Evolutionary conservation across 495 filamentous ascomycete species (phyloP).

Genomic region (Aspergillus biplanus): DNA sequence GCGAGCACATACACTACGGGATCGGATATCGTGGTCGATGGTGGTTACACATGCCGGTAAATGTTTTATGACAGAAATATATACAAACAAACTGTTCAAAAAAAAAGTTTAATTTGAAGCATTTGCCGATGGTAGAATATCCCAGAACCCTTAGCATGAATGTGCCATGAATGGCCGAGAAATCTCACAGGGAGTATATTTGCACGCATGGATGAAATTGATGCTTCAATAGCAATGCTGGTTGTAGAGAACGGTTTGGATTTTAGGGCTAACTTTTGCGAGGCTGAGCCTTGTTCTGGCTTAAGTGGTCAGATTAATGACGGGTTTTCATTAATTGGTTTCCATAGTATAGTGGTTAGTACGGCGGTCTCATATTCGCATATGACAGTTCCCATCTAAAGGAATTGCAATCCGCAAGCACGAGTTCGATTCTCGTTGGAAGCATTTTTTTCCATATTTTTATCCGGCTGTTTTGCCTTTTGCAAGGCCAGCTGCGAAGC

Average conservation of each 20-base stretch:
- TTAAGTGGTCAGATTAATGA: not conserved
- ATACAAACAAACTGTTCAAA: too few relatives aligned
- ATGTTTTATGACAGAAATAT: too few relatives aligned
- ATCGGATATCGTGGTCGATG: too few relatives aligned
- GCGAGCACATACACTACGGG: too few relatives aligned
- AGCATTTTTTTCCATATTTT: not conserved
- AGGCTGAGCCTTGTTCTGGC: not conserved
- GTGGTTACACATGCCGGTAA: too few relatives aligned
- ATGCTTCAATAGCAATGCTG: not conserved
- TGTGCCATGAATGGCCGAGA: too few relatives aligned
- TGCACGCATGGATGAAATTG: not conserved
- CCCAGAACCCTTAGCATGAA: too few relatives aligned
- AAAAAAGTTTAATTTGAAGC: too few relatives aligned
- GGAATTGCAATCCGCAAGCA: conserved; percentile 13
- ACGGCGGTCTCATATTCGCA: conserved; percentile 12
- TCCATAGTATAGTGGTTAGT: conserved; percentile 13
- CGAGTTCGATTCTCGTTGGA: conserved; percentile 15
- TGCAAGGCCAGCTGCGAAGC: not conserved
- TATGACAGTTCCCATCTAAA: conserved; percentile 9
- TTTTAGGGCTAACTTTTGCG: not conserved
- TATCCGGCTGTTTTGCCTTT: not conserved
- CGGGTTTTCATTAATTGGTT: not conserved
- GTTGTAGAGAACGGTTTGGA: not conserved
- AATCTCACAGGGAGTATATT: too few relatives aligned
- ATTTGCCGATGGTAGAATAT: too few relatives aligned